Percentiles rank a stretch among this genome's conserved stretches.
These are phyloP conservation scores for Cenococcum geophilum DNA, from an alignment of 495 filamentous ascomycete species.

Conservation along the genomic window DNA sequence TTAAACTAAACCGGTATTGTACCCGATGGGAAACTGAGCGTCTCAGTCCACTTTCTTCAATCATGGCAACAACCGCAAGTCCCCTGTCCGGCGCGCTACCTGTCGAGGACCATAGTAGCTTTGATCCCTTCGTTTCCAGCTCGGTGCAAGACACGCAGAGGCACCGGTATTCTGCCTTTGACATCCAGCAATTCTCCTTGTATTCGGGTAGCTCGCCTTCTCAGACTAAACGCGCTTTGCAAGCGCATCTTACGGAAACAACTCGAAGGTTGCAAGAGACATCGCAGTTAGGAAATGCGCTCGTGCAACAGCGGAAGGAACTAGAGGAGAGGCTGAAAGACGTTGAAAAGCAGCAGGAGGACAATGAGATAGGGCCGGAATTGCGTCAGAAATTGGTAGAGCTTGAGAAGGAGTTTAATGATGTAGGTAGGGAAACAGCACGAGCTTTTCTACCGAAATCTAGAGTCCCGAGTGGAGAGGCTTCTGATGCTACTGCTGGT, in stretches of 20 bases:
- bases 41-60: not conserved
- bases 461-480: conserved; percentile 52
- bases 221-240: conserved; percentile 79
- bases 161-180: conserved; percentile 72
- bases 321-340: conserved; percentile 76
- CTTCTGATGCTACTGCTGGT: conserved; percentile 45
- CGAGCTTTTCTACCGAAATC: conserved; percentile 85
- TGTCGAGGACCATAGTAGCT: conserved; percentile 25
- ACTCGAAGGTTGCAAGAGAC: conserved; percentile 86
- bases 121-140: conserved; percentile 35
- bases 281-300: conserved; percentile 74
- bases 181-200: conserved; percentile 70
- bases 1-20: not conserved
- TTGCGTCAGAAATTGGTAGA: conserved; percentile 76
- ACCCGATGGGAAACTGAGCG: conserved; percentile 20
- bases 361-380: conserved; percentile 79
- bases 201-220: conserved; percentile 70
- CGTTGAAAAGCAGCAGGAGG: conserved; percentile 67
- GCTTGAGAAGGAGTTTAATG: conserved; percentile 90
- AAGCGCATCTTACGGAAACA: conserved; percentile 87
- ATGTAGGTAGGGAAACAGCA: conserved; percentile 83
- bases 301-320: conserved; percentile 77
- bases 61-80: conserved; percentile 37
- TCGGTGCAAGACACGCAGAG: conserved; percentile 42
- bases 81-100: conserved; percentile 33